Percentiles rank a stretch among this genome's conserved stretches.
Conservation (phyloP, 352 stramenopile species). For the Globisporangium camurandrum region DNA sequence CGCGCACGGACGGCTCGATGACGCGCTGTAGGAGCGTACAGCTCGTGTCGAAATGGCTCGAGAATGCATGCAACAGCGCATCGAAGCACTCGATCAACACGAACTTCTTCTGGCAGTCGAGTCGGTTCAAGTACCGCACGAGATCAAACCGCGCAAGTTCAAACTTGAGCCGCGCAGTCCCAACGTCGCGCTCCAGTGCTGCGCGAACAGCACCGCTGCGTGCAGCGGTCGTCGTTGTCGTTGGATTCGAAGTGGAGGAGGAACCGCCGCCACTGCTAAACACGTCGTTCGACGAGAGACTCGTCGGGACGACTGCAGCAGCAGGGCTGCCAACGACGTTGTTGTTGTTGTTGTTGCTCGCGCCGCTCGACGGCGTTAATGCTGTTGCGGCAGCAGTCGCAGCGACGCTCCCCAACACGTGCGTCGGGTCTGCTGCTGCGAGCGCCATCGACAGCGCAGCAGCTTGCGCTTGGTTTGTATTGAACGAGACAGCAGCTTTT, state of each 20-base stretch:
- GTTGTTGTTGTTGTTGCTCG: neutral
- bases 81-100: conserved; percentile 82
- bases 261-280: neutral
- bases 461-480: conserved; percentile 3
- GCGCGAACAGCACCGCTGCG: conserved; percentile 8
- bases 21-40: conserved; percentile 74
- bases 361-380: conserved; percentile 1
- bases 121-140: conserved; percentile 73
- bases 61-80: conserved; percentile 70
- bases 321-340: conserved; percentile 11
- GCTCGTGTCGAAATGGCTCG: conserved; percentile 75
- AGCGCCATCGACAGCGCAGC: conserved; percentile 6
- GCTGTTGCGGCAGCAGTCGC: neutral
- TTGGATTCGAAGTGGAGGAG: neutral
- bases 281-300: conserved; percentile 6
- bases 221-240: too few relatives aligned
- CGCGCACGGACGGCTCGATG: conserved; percentile 57
- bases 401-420: conserved; percentile 10
- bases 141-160: conserved; percentile 81
- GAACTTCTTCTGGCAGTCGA: conserved; percentile 84
- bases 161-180: conserved; percentile 53
- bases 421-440: conserved; percentile 8
- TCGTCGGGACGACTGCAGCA: neutral
- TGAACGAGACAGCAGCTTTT: conserved; percentile 30
- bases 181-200: conserved; percentile 60